Evolutionary conservation across 78 protist species (phyloP).

Genomic region (Ministeria vibrans): DNA sequence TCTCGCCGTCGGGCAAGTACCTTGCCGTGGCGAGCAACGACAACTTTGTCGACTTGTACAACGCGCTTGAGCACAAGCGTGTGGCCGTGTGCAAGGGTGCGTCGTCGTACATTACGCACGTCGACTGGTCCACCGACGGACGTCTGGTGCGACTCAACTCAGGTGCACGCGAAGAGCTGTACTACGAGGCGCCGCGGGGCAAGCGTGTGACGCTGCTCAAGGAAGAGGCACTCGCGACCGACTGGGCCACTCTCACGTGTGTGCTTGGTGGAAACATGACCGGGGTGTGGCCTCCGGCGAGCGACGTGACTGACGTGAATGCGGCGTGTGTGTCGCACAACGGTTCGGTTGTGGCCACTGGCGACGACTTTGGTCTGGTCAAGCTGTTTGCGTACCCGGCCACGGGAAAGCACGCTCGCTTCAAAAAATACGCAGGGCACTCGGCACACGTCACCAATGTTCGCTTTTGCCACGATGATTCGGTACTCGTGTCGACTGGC

Average conservation of each 20-base stretch:
- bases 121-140: slow-evolving; percentile 34
- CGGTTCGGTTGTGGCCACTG: slow-evolving; percentile 32
- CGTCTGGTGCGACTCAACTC: background rate
- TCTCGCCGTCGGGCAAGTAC: slow-evolving; percentile 23
- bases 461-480: background rate
- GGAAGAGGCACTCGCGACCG: background rate
- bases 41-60: slow-evolving; percentile 35
- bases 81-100: background rate
- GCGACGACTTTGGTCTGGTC: slow-evolving; percentile 40
- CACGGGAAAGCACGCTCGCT: background rate
- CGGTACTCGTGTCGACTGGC: slow-evolving; percentile 20
- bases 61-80: background rate
- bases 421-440: slow-evolving; percentile 9
- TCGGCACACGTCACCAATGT: background rate
- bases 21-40: slow-evolving; percentile 43
- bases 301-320: slow-evolving; percentile 31
- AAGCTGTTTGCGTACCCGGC: slow-evolving; percentile 44
- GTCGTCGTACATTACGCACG: background rate
- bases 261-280: slow-evolving; percentile 12
- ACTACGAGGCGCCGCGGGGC: background rate
- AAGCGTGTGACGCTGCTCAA: background rate
- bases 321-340: background rate
- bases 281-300: slow-evolving; percentile 31
- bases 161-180: slow-evolving; percentile 13
- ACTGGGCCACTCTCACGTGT: slow-evolving; percentile 28